Evolutionary conservation across 371 early-diverging fungal species (phyloP), one percentile per base, ranked within the genome.

Genomic region (Blastocladiella emersonii): DNA sequence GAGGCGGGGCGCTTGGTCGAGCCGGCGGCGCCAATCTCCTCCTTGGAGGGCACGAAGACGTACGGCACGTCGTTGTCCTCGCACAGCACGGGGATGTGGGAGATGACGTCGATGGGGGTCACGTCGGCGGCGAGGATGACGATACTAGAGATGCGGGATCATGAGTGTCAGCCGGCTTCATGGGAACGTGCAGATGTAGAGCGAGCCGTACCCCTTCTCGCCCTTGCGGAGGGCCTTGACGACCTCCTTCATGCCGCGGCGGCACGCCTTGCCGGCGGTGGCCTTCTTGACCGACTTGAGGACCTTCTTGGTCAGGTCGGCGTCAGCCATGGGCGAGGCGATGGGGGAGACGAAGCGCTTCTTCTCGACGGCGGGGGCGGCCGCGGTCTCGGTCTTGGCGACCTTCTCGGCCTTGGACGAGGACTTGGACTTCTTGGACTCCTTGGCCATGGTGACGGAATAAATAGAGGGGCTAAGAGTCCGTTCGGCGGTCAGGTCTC

Each of bases 241-340:
- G 43, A 95, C 95, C 78, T 98, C 98, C 83, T 95, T 95, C 41
- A 95, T 92, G 66, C 98, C 98, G 66, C 98, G 89, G 74, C 87
- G 90, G 61, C 92, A 82, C 56, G 85, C 85, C 78, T 92, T 93
- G 51, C 84, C 85, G 78, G 90, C 93, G 69, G 90, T 76, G 60
- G 96, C 95, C 68, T 93, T 91, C 82, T 90, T 93, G 66, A 94
- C 85, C 51, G 88, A 84, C 82, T 90, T 91, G 70, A 86, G 78
- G 37, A 90, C 74, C 83, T 92, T 92, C 80, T 95, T 94, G 57
- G 83, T 80, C 61, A 98, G 78, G 78, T 92, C 91, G 74, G 90
- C 83, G 61, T 86, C 84, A 37, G 97, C 96, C 69, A 98, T 75
- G 34, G 98, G 98, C 62, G 87, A 84, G 64, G 98, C 93, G 70